Evolutionary conservation across 2,329 filamentous ascomycete genomes (phyloP).

Genomic region (Neonectria neomacrospora): DNA sequence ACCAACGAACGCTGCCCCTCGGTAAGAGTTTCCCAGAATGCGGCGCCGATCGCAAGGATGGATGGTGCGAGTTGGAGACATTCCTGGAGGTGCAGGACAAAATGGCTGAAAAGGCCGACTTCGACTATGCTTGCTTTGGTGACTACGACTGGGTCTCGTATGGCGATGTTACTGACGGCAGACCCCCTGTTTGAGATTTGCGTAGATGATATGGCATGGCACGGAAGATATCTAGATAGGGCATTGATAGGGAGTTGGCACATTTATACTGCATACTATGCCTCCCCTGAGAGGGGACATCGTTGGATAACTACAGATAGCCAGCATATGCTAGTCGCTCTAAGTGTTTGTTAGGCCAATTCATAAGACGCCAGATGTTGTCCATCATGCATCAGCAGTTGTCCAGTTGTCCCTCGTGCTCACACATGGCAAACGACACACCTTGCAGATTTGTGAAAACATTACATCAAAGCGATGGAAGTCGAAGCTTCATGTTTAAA

Average conservation of each 20-base stretch:
- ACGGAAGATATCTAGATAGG: constrained; percentile 16
- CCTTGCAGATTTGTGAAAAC: neutral
- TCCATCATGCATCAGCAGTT: too few relatives aligned
- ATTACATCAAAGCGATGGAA: neutral
- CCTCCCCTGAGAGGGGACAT: neutral
- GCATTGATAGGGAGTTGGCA: neutral
- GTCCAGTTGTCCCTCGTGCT: too few relatives aligned
- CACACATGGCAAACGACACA: neutral
- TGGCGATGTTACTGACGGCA: constrained; percentile 52
- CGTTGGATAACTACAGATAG: neutral
- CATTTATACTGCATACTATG: neutral
- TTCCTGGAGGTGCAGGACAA: constrained; percentile 72
- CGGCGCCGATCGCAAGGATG: constrained; percentile 70
- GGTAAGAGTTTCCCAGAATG: constrained; percentile 74
- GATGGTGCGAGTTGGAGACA: constrained; percentile 79
- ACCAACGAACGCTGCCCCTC: constrained; percentile 78
- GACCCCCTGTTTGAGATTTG: constrained; percentile 45
- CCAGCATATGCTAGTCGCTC: neutral
- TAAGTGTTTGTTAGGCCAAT: neutral
- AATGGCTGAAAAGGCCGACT: constrained; percentile 68
- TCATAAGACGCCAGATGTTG: neutral
- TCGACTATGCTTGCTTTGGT: constrained; percentile 74
- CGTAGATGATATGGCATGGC: neutral
- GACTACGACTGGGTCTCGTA: constrained; percentile 54
- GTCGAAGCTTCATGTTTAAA: neutral